phyloP scores from a whole-genome alignment of 75 land plant genomes.

The Pseudotsuga menziesii region DNA sequence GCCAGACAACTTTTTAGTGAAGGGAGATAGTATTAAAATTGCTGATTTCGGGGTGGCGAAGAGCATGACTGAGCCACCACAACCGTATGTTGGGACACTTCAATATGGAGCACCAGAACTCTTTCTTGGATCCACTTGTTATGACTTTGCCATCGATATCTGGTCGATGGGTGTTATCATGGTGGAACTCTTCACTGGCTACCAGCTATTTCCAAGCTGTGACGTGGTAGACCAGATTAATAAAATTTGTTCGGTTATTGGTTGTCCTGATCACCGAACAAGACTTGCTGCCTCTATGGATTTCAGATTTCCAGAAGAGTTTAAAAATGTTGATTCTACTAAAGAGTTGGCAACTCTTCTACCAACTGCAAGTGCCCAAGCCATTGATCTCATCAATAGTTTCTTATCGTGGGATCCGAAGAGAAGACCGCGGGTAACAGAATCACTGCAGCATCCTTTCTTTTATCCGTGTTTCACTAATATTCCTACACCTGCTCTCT shows the following conservation, averaged over 20 bases:
- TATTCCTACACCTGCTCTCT: too few relatives aligned
- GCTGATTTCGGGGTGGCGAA: constrained; percentile 45
- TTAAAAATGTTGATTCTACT: not conserved
- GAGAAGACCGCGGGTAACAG: not conserved
- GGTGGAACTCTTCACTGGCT: not conserved
- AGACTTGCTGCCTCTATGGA: not conserved
- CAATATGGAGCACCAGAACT: constrained; percentile 40
- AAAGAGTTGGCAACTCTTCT: not conserved
- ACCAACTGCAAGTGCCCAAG: too few relatives aligned
- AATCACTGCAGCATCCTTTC: not conserved
- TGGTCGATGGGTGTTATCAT: constrained; percentile 29
- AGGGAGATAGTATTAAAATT: constrained; percentile 21
- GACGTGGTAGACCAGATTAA: not conserved
- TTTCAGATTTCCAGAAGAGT: not conserved
- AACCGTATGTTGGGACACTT: constrained; percentile 33
- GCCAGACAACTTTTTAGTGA: constrained; percentile 32
- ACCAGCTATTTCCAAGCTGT: not conserved
- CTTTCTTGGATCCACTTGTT: constrained; percentile 21
- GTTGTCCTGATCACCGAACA: not conserved
- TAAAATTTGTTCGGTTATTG: not conserved
- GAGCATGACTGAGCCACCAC: too few relatives aligned
- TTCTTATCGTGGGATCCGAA: constrained; percentile 3
- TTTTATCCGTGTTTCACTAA: not conserved
- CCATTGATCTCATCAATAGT: not conserved
- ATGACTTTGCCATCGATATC: constrained; percentile 36